Base-by-base conservation (phyloP, 805 yeast genomes). In the Nakazawaea sp. region DNA sequence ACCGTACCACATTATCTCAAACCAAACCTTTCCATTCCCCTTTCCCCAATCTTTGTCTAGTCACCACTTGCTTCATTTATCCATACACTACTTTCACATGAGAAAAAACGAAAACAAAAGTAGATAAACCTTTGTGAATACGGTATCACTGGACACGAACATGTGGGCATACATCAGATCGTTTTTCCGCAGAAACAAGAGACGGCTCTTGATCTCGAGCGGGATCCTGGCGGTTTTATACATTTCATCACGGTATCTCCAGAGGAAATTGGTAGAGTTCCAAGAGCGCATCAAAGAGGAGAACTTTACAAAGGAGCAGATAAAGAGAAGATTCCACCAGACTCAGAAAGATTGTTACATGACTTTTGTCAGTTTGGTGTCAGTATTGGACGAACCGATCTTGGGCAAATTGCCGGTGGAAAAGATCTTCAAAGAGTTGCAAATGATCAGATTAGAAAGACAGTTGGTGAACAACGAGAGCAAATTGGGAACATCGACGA, bases 311-410 rank as follows among this genome's bases (percentile, higher is more conserved):
- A 66, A 70, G 35, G 85, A 78, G 45, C 81, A 77, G 47, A 81
- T 89, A 42, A 80, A 80, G 47, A 70, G 92, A 47, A 64, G 97
- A 41, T 90, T 88, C 50, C 78, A 82, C 35, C 96, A 88, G 62
- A 90, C 96, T 9, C 97, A 89, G 52, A 79, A 80, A 47, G 97
- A 90, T 58, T 85, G 96, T 32, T 69, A 82, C 36, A 78, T 77
- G 61, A 90, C 97, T 0, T 75, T 89, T 36, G 66, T 84, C 53
- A 89, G 94, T 4, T 67, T 90, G 43, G 64, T 85, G 33, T 95
- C 96, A 2, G 85, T 86, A 4, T 62, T 89, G 30, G 68, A 79
- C 5, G 70, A 70, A 21, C 86, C 84, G 12, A 70, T 86, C 6
- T 58, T 78, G 41, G 73, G 70, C 16, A 64, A 64, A 38, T 64